Evolutionary conservation across 306 rosid species (phyloP), one percentile per base, ranked within the genome.

Genomic region (Dryas drummondii): DNA sequence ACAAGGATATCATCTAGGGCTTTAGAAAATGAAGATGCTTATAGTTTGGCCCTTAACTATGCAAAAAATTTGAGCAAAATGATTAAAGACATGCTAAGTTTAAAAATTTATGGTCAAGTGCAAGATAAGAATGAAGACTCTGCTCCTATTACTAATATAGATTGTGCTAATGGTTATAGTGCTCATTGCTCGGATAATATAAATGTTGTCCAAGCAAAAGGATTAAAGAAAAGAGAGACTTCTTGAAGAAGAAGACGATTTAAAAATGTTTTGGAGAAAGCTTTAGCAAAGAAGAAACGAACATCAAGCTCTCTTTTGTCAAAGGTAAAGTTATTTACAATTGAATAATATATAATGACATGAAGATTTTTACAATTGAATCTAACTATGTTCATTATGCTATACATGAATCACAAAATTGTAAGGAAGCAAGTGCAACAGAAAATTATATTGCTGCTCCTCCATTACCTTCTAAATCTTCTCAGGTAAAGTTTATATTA

Each of bases 1-100:
- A 71, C 54, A 11, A 54, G 14, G 27, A 41, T 71, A 54, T 71
- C 75, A 71, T 37, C 64, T 40, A 45, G 53, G 40, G 64, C 51
- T 52, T 26, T 40, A 14, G 50, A 53, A 40, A 70, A 32, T 53
- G 50, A 52, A 40, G 37, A 69, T 1, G 45, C 16, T 5, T 58
- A 22, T 27, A 8, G 22, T 2, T 7, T 27, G 9, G 41, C 0
- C 0, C 13, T 58, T 58, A 5, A 7, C 5, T 9, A 58, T 22
- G 17, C 10, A 22, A 9, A 7, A 10, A 26, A 58, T 4, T 9
- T 60, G 5, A 60, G 66, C n/a, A 60, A 60, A 3, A 32, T 3
- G 8, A 60, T 60, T 3, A 8, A 60, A 32, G 66, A 61, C 7
- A 26, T 27, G n/a, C 4, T 61, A 12, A 61, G 66, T 61, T 61